phyloP scores from a whole-genome alignment of 805 yeast genomes.

The Cyberlindnera amylophila region DNA sequence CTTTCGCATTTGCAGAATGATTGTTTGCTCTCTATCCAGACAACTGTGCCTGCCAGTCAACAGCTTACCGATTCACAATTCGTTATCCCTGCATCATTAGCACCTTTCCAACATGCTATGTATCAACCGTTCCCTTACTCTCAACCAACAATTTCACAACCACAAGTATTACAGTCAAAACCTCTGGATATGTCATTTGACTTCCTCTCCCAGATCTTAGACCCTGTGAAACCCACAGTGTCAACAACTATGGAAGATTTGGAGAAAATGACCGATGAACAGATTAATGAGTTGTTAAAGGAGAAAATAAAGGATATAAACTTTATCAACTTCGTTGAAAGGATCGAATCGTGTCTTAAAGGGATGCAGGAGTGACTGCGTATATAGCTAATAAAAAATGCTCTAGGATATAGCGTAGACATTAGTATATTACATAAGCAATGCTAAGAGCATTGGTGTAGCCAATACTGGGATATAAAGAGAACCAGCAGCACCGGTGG shows the following conservation, averaged over 20 bases:
- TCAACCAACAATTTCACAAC: constrained; percentile 4
- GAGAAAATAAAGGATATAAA: constrained; percentile 23
- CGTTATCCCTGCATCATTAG: not conserved
- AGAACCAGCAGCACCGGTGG: constrained; percentile 3
- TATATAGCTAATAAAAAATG: not conserved
- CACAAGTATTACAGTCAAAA: not conserved
- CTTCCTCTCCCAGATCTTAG: constrained; percentile 19
- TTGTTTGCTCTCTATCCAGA: not conserved
- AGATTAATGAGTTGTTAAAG: constrained; percentile 16
- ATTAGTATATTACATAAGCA: constrained; percentile 4
- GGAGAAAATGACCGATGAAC: constrained; percentile 16
- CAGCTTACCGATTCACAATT: constrained; percentile 1
- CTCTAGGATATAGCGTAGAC: not conserved
- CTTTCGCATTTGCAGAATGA: constrained; percentile 2
- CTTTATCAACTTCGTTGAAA: constrained; percentile 25
- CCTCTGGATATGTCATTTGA: constrained; percentile 1
- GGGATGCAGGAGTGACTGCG: constrained; percentile 7
- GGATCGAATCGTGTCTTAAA: constrained; percentile 21
- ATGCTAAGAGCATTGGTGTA: constrained; percentile 10
- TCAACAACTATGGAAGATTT: constrained; percentile 2
- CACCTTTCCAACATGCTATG: not conserved
- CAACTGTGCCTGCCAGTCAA: not conserved
- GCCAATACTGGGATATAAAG: constrained; percentile 14
- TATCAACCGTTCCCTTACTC: not conserved
- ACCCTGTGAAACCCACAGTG: constrained; percentile 5